Conservation (phyloP, 78 protist genomes). For the Cavenderia fasciculata region DNA sequence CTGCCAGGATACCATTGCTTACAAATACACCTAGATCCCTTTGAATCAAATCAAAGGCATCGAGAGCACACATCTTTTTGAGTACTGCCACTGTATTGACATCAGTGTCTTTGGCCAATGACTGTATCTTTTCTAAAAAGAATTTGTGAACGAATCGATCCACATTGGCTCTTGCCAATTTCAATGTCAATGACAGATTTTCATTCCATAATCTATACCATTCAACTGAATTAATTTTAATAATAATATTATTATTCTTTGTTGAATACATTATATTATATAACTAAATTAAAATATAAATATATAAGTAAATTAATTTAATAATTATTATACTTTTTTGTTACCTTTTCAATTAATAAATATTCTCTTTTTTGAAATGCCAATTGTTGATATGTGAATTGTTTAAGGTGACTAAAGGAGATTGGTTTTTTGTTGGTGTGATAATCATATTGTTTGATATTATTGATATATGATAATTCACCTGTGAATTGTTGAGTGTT, state of each 20-base stretch:
- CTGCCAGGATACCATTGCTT: neutral
- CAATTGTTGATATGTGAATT: conserved; percentile 49
- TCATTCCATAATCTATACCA: conserved; percentile 35
- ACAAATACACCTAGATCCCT: conserved; percentile 48
- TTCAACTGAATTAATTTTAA: conserved; percentile 31
- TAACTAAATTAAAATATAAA: neutral
- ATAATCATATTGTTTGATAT: too few species aligned
- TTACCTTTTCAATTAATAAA: conserved; percentile 14
- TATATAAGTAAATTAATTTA: neutral
- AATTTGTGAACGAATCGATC: conserved; percentile 49
- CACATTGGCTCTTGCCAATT: conserved; percentile 48
- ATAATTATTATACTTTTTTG: neutral
- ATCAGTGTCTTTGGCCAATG: neutral
- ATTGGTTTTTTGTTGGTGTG: neutral
- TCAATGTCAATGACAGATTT: neutral
- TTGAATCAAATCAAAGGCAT: conserved; percentile 46
- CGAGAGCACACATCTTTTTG: conserved; percentile 54
- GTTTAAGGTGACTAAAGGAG: neutral
- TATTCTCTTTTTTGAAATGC: conserved; percentile 42
- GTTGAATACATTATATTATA: conserved; percentile 12
- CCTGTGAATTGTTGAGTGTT: conserved; percentile 4
- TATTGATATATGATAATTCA: conserved; percentile 40
- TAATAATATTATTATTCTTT: neutral
- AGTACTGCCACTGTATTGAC: neutral
- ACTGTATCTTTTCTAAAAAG: conserved; percentile 33